phyloP scores from a whole-genome alignment of 163 green algal genomes.

The Scenedesmus sp. region DNA sequence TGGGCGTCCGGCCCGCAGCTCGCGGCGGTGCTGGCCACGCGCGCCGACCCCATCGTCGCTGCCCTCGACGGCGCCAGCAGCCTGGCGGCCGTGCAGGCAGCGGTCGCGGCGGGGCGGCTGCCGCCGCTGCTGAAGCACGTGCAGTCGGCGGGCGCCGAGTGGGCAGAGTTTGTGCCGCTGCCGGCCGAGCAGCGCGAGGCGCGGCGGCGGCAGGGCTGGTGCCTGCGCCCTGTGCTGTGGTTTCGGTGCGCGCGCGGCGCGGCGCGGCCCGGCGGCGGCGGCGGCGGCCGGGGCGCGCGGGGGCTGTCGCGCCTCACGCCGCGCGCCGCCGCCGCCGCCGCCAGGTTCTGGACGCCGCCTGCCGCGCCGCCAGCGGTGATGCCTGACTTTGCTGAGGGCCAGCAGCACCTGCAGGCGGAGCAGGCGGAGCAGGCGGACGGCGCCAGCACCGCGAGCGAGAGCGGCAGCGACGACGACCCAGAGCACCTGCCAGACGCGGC shows the following conservation, averaged over 20 bases:
- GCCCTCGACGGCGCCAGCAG: background rate
- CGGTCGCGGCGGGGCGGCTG: background rate
- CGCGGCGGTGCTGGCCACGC: background rate
- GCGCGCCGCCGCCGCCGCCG: too few species aligned
- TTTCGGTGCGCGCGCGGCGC: background rate
- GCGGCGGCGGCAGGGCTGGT: background rate
- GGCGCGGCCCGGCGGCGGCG: too few species aligned
- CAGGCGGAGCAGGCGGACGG: too few species aligned
- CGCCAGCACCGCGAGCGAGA: too few species aligned
- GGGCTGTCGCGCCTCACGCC: too few species aligned
- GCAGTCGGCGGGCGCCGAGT: background rate
- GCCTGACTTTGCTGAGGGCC: too few species aligned
- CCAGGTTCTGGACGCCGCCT: too few species aligned
- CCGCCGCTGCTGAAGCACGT: conserved; percentile 4
- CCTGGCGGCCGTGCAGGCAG: background rate
- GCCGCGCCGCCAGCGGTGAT: too few species aligned
- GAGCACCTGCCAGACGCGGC: too few species aligned
- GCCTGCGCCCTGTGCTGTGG: conserved; percentile 3
- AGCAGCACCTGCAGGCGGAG: too few species aligned
- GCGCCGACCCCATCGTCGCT: background rate
- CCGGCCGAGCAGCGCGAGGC: background rate
- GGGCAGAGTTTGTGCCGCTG: conserved; percentile 11
- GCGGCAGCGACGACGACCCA: too few species aligned
- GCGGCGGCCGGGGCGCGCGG: too few species aligned
- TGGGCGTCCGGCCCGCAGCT: background rate